These are phyloP conservation scores for Lunularia cruciata DNA, from an alignment of 225 moss, liverwort and hornwort genomes.

Conservation along the genomic window DNA sequence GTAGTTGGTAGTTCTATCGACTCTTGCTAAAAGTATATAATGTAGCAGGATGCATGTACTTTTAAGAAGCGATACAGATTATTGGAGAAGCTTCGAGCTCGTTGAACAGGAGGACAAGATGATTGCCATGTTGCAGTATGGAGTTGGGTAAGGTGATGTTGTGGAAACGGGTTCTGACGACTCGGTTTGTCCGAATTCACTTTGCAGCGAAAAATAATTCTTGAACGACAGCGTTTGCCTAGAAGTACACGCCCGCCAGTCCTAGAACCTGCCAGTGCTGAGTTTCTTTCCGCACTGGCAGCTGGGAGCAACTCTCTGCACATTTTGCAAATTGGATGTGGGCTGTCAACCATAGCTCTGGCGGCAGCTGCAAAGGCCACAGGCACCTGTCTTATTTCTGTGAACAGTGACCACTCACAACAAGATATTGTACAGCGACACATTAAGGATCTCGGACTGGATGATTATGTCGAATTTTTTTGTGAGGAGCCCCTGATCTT, in stretches of 20 bases:
- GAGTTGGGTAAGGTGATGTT: background rate
- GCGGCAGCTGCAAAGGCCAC: slow-evolving; percentile 72
- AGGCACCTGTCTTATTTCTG: slow-evolving; percentile 51
- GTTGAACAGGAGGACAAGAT: background rate
- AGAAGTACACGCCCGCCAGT: slow-evolving; percentile 45
- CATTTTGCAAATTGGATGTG: slow-evolving; percentile 69
- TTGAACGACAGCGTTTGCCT: slow-evolving; percentile 54
- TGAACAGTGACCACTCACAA: slow-evolving; percentile 59
- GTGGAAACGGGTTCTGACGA: slow-evolving; percentile 11
- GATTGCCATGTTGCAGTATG: background rate
- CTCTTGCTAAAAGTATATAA: too few species aligned
- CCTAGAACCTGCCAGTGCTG: slow-evolving; percentile 66
- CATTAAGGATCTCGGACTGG: slow-evolving; percentile 51
- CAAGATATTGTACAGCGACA: slow-evolving; percentile 54
- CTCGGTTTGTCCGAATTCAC: slow-evolving; percentile 28
- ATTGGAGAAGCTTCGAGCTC: background rate
- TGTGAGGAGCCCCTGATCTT: slow-evolving; percentile 57
- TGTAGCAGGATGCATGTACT: background rate
- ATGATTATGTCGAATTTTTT: slow-evolving; percentile 58
- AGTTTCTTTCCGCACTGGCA: slow-evolving; percentile 68
- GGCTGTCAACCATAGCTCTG: slow-evolving; percentile 63
- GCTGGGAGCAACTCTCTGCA: slow-evolving; percentile 70
- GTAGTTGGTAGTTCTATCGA: background rate
- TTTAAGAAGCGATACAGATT: background rate
- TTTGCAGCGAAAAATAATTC: slow-evolving; percentile 60